These are phyloP conservation scores for Starmera quercuum DNA, from an alignment of 805 yeast species.

Conservation along the genomic window DNA sequence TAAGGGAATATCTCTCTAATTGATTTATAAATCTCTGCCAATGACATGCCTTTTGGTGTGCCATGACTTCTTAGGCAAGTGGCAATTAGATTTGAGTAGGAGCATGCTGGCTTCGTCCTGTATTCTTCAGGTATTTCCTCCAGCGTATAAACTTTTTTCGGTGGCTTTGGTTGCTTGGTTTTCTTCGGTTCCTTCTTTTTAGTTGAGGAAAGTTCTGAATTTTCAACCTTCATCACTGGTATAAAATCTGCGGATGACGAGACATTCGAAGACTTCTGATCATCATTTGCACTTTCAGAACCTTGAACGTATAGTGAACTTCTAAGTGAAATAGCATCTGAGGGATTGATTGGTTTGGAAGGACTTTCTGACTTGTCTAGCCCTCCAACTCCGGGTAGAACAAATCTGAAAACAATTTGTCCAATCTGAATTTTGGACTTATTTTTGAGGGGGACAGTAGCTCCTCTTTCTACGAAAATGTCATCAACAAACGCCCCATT, in stretches of 20 bases:
- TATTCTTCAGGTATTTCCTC: slow-evolving; percentile 89
- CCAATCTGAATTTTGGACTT: slow-evolving; percentile 88
- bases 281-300: slow-evolving; percentile 4
- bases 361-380: slow-evolving; percentile 21
- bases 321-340: slow-evolving; percentile 52
- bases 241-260: slow-evolving; percentile 13
- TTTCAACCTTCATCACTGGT: slow-evolving; percentile 6
- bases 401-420: slow-evolving; percentile 81
- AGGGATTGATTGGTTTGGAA: slow-evolving; percentile 44
- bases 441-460: slow-evolving; percentile 80
- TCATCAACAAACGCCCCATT: slow-evolving; percentile 98
- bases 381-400: slow-evolving; percentile 58
- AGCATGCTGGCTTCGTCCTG: slow-evolving; percentile 74
- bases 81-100: slow-evolving; percentile 76
- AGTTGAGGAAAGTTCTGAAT: slow-evolving; percentile 11
- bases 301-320: slow-evolving; percentile 34
- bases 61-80: slow-evolving; percentile 66
- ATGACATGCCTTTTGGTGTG: slow-evolving; percentile 65
- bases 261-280: slow-evolving; percentile 8
- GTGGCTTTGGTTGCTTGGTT: slow-evolving; percentile 41
- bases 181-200: slow-evolving; percentile 41
- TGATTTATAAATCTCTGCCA: slow-evolving; percentile 79
- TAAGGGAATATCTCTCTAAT: slow-evolving; percentile 87
- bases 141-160: slow-evolving; percentile 58
- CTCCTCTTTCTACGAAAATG: slow-evolving; percentile 79